Conservation (phyloP, 176 grass and related monocot species). For the Eremochloa ophiuroides region DNA sequence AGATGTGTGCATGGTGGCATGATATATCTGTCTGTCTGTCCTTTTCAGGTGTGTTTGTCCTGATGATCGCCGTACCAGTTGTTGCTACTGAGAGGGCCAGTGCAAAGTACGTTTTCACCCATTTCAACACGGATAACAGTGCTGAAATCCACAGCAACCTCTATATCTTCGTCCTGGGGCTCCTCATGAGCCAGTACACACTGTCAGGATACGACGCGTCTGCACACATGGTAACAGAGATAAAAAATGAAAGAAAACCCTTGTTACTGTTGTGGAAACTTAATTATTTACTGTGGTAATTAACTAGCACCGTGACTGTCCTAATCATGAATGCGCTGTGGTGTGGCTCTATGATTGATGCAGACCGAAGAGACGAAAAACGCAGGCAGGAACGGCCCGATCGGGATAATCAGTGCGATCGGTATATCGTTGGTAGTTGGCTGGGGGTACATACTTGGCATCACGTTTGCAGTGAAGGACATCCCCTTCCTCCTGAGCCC, state of each 20-base stretch:
- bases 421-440: slow-evolving; percentile 61
- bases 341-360: not conserved
- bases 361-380: slow-evolving; percentile 86
- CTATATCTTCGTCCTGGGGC: slow-evolving; percentile 77
- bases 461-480: slow-evolving; percentile 77
- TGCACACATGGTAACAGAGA: slow-evolving; percentile 34
- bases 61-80: slow-evolving; percentile 66
- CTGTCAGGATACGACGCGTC: slow-evolving; percentile 79
- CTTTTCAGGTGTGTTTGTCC: slow-evolving; percentile 59
- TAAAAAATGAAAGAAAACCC: not conserved
- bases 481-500: slow-evolving; percentile 57
- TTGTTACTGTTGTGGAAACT: not conserved
- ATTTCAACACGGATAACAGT: slow-evolving; percentile 72
- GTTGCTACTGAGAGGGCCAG: slow-evolving; percentile 77
- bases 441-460: slow-evolving; percentile 78
- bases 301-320: not conserved
- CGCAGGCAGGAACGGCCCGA: slow-evolving; percentile 62
- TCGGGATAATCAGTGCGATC: slow-evolving; percentile 74
- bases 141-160: slow-evolving; percentile 73
- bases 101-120: slow-evolving; percentile 70
- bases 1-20: not conserved
- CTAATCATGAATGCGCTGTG: not conserved
- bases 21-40: not conserved
- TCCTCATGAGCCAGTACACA: slow-evolving; percentile 91
- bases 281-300: not conserved